A percentile compares a stretch with the other conserved stretches of the same genome.
phyloP scores from a whole-genome alignment of 768 basidiomycete genomes.

The Thelephora aurantiotincta region DNA sequence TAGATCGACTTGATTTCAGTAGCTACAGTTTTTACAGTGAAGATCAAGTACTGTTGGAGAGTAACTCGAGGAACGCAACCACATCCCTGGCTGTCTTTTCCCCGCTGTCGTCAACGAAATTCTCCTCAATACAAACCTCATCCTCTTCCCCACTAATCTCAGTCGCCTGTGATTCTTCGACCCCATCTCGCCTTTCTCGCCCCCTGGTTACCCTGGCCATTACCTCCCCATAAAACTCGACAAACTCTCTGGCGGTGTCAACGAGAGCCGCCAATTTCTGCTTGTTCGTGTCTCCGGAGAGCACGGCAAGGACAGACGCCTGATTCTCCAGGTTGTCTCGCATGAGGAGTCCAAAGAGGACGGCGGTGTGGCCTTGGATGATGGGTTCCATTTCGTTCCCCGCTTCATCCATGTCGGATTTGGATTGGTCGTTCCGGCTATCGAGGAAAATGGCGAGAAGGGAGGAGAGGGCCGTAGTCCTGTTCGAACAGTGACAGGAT shows the following conservation, averaged over 20 bases:
- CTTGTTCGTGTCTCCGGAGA: conserved; percentile 20
- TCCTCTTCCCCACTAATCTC: conserved; percentile 4
- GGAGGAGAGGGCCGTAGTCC: conserved; percentile 32
- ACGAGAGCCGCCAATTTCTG: conserved; percentile 21
- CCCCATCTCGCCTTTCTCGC: background rate
- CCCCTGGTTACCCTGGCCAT: conserved; percentile 12
- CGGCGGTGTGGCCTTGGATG: conserved; percentile 59
- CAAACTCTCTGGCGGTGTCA: conserved; percentile 25
- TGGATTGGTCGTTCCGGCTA: conserved; percentile 11
- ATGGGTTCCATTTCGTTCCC: conserved; percentile 25
- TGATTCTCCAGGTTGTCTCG: conserved; percentile 20
- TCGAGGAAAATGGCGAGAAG: conserved; percentile 35
- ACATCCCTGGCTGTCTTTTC: conserved; percentile 25
- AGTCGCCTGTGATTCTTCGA: conserved; percentile 1
- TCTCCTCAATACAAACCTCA: conserved; percentile 6
- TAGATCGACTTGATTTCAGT: no score
- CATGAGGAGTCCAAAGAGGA: conserved; percentile 48
- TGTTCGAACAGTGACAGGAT: conserved; percentile 36
- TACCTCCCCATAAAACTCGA: conserved; percentile 25
- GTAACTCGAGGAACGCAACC: conserved; percentile 35
- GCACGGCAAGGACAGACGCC: conserved; percentile 16
- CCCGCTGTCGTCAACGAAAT: conserved; percentile 12
- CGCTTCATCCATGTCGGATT: conserved; percentile 1
- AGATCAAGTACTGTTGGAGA: conserved; percentile 13
- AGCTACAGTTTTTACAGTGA: no score